These are phyloP conservation scores for Phytophthora megakarya DNA, from an alignment of 352 stramenopile species.

Conservation along the genomic window DNA sequence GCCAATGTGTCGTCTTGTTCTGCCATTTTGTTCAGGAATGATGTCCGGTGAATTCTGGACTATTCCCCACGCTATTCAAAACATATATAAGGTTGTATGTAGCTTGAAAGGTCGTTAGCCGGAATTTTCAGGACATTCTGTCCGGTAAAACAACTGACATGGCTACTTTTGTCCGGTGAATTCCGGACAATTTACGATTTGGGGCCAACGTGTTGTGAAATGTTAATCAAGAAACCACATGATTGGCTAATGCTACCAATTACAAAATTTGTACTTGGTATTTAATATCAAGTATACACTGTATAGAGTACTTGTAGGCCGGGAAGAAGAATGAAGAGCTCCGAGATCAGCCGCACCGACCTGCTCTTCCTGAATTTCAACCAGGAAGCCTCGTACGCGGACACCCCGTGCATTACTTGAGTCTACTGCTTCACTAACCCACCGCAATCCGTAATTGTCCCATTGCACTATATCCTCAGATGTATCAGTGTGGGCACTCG, in stretches of 20 bases:
- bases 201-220: too few relatives aligned
- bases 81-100: constrained; percentile 8
- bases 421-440: background rate
- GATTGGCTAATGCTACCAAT: constrained; percentile 26
- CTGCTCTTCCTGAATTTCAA: constrained; percentile 93
- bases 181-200: too few relatives aligned
- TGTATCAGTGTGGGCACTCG: constrained; percentile 91
- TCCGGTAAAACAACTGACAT: background rate
- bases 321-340: constrained; percentile 45
- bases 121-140: background rate
- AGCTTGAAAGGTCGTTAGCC: background rate
- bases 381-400: constrained; percentile 87
- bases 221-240: too few relatives aligned
- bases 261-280: too few relatives aligned
- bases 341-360: constrained; percentile 52
- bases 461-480: constrained; percentile 39
- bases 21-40: background rate
- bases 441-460: background rate
- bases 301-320: background rate
- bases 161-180: too few relatives aligned
- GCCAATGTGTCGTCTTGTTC: background rate
- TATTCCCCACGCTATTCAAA: background rate
- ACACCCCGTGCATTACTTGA: background rate
- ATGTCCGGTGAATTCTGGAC: constrained; percentile 4
- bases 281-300: constrained; percentile 1